Base-by-base conservation (phyloP, 2,329 filamentous ascomycete genomes). In the Scopulariopsis brevicaulis region DNA sequence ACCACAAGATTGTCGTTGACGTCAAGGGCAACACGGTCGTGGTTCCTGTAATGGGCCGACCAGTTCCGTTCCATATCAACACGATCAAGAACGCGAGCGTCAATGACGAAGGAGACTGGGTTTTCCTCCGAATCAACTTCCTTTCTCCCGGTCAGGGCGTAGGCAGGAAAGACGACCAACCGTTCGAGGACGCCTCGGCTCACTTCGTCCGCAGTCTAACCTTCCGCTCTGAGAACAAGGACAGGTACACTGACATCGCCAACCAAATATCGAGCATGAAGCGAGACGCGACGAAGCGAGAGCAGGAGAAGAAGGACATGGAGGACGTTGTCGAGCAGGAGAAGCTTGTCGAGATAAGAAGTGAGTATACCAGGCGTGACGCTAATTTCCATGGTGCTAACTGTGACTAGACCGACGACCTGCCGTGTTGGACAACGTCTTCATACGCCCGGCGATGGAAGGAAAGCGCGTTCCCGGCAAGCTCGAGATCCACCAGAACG, bases 31-130 rank as follows among this genome's bases (percentile, higher is more conserved):
- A 83, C 59, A 96, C 93, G 0, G 84, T 99, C 59, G 87, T 99
- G 56, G 82, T 99, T 51, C 94, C 95, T 2, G 93, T 99, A 65
- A 96, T 99, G 90, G 94, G 94, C 51, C 85, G 95, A 8, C 93
- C 94, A 0, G 94, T 99, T 28, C 94, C 94, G 0, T 99, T 97
- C 77, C 95, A 99, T 71, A 97, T 99, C 68, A 82, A 84, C 69
- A 97, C 95, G 2, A 96, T 99, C 80, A 99, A 99, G 74, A 99
- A 97, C 69, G 94, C 93, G 24, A 97, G 93, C 75, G 96, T 96
- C 73, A 97, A 90, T 63, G 92, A 96, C 62, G 94, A 99, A 71
- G 90, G 90, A 54, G 92, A 96, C 62, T 96, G 90, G 74, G 88
- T 91, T 0, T 97, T 94, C 69, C 77, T 99, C 37, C 87, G 95